Base-by-base conservation (phyloP, 75 land plant species). In the Picea sitchensis region DNA sequence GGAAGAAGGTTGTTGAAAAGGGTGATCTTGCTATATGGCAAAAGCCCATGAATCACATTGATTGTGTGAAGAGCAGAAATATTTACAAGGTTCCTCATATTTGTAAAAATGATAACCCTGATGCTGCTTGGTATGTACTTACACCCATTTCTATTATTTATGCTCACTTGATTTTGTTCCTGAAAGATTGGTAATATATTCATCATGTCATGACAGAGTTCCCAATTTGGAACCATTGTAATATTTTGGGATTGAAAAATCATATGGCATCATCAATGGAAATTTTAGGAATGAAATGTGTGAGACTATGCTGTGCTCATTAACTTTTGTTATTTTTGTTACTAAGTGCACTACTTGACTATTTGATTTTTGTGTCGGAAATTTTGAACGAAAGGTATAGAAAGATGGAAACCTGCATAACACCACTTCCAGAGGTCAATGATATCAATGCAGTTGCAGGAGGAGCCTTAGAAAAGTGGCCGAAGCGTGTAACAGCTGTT, bases 1-100 rank as follows among this genome's bases (percentile, higher is more conserved):
- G 95, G 95, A 92, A 87, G 65, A 95, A 95, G 80, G 86, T 95
- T 65, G 76, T 85, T 51, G 95, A 95, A 69, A 86, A 91, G 79
- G 84, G 81, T 12, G 90, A 95, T 79, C 88, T 92, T 59, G 84
- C 95, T 18, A 86, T 95, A 58, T 95, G 91, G 91, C 98, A 89
- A 51, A 95, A 95, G 74, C 98, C 98, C 31, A 72, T 85, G 82
- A 92, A 95, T 79, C 98, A 95, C 78, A 78, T 83, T 20, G 85
- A 89, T 4, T 95, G 98, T 79, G 76, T 80, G 3, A 76, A 89
- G 60, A 81, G 75, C 78, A 82, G 69, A 76, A 77, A 75, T 51
- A 63, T 79, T 17, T 78, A 84, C 76, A 81, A 82, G 23, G 82
- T 82, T 2, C 93, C 95, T 3, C 88, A 89, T 58, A 90, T 92